Percentiles rank a stretch among this genome's conserved stretches.
Conservation (phyloP, 768 basidiomycete species). For the Pisolithus sp. region DNA sequence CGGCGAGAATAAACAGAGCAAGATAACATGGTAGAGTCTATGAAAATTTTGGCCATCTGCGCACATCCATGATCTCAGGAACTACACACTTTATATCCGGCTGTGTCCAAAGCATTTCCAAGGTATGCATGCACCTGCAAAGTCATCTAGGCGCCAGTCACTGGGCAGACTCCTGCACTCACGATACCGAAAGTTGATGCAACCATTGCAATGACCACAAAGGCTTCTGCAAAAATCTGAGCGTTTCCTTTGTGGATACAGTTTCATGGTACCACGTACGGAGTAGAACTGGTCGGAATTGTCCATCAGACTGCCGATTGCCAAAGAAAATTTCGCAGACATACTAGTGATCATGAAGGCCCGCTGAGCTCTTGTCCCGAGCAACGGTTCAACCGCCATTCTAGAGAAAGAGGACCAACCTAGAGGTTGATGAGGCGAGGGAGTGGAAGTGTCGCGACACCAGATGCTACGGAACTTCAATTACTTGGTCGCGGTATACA, state of each 20-base stretch:
- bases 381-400: conserved; percentile 68
- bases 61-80: not conserved
- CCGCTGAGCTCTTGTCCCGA: conserved; percentile 67
- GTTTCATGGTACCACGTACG: conserved; percentile 42
- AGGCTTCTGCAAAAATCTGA: conserved; percentile 48
- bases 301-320: conserved; percentile 4
- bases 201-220: conserved; percentile 71
- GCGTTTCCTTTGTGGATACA: not conserved
- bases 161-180: conserved; percentile 15
- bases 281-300: conserved; percentile 37
- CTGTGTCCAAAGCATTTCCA: conserved; percentile 11
- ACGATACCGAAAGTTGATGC: conserved; percentile 63
- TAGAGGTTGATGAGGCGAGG: not conserved
- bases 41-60: conserved; percentile 9
- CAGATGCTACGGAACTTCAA: conserved; percentile 1
- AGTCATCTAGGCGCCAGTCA: conserved; percentile 2
- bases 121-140: conserved; percentile 43
- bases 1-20: conserved; percentile 75
- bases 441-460: conserved; percentile 14
- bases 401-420: conserved; percentile 14
- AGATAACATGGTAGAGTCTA: conserved; percentile 83
- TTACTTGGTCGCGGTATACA: not conserved
- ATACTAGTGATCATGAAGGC: conserved; percentile 68
- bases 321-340: conserved; percentile 16
- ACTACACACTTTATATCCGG: conserved; percentile 46